Evolutionary conservation across 73 alveolate species (phyloP).

Genomic region (Paramecium sonneborni): DNA sequence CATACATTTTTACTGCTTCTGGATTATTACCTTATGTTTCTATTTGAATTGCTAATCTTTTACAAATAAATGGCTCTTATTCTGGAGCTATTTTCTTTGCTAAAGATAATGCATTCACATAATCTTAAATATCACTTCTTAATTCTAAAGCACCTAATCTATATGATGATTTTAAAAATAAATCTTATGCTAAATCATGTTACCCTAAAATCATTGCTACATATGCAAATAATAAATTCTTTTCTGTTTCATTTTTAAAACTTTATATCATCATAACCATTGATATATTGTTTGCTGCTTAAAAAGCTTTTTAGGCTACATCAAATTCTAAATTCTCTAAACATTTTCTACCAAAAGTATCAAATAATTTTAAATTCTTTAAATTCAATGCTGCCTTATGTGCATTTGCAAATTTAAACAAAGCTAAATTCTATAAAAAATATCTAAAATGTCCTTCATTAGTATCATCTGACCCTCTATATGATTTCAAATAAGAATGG

Average conservation of each 20-base stretch:
- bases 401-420: conserved; percentile 81
- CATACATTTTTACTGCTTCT: conserved; percentile 95
- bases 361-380: conserved; percentile 78
- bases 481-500: conserved; percentile 86
- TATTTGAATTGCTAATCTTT: conserved; percentile 90
- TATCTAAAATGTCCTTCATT: conserved; percentile 96
- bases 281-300: conserved; percentile 86
- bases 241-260: conserved; percentile 93
- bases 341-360: conserved; percentile 90
- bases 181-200: conserved; percentile 94
- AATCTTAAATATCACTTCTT: conserved; percentile 97
- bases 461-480: conserved; percentile 92
- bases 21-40: conserved; percentile 93
- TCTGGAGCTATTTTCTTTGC: conserved; percentile 88
- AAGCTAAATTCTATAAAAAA: conserved; percentile 88
- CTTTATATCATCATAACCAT: conserved; percentile 89
- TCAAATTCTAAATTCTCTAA: conserved; percentile 90
- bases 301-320: conserved; percentile 91
- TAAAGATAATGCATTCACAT: conserved; percentile 93
- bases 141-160: conserved; percentile 96
- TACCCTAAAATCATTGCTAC: conserved; percentile 93
- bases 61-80: conserved; percentile 93
- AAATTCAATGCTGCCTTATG: conserved; percentile 83
- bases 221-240: conserved; percentile 91
- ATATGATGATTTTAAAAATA: conserved; percentile 87